phyloP scores from a whole-genome alignment of 805 yeast genomes.

The Sugiyamaella lignohabitans region DNA sequence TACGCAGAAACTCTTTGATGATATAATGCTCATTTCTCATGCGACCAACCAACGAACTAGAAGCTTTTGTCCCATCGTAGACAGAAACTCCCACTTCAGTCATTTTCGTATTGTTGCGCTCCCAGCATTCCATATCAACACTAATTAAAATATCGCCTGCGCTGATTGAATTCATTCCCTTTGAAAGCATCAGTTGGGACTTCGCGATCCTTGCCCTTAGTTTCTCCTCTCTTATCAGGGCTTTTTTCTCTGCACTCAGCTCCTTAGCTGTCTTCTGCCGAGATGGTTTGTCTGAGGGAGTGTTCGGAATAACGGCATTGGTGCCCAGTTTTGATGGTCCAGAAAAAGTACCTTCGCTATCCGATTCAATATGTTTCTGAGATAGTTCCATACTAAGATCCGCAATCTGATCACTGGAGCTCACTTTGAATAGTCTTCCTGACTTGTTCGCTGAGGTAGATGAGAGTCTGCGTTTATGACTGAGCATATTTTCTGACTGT shows the following conservation, averaged over 20 bases:
- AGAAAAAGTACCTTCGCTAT: too few species aligned
- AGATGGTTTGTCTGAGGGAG: too few species aligned
- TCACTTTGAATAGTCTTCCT: too few species aligned
- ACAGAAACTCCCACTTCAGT: slow-evolving; percentile 20
- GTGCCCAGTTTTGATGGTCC: too few species aligned
- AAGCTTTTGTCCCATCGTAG: slow-evolving; percentile 10
- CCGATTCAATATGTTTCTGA: too few species aligned
- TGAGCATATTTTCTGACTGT: too few species aligned
- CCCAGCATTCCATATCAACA: slow-evolving; percentile 20
- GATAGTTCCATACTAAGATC: too few species aligned
- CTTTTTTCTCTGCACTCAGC: neutral
- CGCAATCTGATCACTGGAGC: too few species aligned
- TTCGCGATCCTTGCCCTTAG: neutral
- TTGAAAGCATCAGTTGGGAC: neutral
- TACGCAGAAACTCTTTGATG: slow-evolving; percentile 35
- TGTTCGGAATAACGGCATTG: too few species aligned
- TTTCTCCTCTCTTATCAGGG: neutral
- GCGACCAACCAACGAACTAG: slow-evolving; percentile 4
- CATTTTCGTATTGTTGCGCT: slow-evolving; percentile 8
- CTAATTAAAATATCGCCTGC: slow-evolving; percentile 9
- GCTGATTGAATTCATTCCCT: neutral
- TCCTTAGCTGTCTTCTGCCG: too few species aligned
- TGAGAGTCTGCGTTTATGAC: too few species aligned
- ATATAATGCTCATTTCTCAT: slow-evolving; percentile 11
- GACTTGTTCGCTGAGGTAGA: too few species aligned